Conservation (phyloP, 78 protist genomes). For the Capsaspora owczarzaki region DNA sequence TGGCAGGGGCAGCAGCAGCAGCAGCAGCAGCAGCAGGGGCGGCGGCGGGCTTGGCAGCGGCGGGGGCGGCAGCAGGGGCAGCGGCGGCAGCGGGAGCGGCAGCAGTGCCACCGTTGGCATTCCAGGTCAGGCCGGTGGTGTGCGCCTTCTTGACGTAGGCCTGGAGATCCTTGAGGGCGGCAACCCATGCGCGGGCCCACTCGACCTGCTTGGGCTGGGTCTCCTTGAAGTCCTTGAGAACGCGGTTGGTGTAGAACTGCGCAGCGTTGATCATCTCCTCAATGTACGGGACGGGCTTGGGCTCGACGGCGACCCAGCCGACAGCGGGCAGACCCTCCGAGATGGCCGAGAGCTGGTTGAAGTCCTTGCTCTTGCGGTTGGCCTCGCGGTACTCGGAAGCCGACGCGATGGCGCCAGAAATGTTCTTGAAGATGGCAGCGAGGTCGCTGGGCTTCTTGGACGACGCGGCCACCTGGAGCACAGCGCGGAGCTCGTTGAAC, state of each 20-base stretch:
- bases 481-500: neutral
- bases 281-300: neutral
- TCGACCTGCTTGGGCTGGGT: constrained; percentile 27
- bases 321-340: neutral
- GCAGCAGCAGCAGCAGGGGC: constrained; percentile 33
- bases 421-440: neutral
- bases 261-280: neutral
- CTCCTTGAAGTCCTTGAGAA: neutral
- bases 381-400: neutral
- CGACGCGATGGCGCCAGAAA: neutral
- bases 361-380: neutral
- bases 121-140: constrained; percentile 47
- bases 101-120: constrained; percentile 6
- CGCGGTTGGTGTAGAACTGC: constrained; percentile 1
- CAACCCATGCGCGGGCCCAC: constrained; percentile 22
- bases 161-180: constrained; percentile 15
- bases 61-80: neutral
- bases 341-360: neutral
- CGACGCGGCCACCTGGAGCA: neutral
- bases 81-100: neutral
- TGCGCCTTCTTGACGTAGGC: constrained; percentile 44
- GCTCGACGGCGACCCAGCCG: constrained; percentile 2
- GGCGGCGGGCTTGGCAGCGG: constrained; percentile 3
- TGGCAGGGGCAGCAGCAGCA: constrained; percentile 37
- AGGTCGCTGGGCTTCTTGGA: neutral